Conservation (phyloP, 73 alveolate genomes). For the Uronychia binucleata region DNA sequence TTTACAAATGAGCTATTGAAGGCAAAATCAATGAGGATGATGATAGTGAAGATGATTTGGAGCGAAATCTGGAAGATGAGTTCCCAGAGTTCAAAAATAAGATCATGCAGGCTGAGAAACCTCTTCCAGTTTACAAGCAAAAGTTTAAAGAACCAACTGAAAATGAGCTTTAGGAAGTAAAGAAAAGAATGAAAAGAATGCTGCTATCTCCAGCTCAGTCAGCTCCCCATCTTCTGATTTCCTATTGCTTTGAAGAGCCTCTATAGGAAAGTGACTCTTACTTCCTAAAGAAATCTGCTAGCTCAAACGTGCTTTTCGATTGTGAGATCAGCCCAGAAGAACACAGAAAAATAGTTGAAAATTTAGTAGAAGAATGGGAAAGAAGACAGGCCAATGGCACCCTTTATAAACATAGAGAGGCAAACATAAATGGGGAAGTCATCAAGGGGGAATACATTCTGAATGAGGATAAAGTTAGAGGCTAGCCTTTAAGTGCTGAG, state of each 20-base stretch:
- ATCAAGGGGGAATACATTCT: not conserved
- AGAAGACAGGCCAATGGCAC: not conserved
- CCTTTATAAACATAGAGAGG: not conserved
- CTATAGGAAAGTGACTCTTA: not conserved
- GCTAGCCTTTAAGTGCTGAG: not conserved
- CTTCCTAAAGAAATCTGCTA: not conserved
- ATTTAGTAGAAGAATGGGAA: not conserved
- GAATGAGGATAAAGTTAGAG: not conserved
- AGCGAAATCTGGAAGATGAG: not conserved
- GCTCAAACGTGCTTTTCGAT: not conserved
- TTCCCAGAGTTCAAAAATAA: not conserved
- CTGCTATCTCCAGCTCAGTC: not conserved
- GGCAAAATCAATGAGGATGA: not conserved
- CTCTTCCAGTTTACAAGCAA: not conserved
- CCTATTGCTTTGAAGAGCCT: not conserved
- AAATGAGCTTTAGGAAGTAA: not conserved
- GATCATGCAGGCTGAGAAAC: not conserved
- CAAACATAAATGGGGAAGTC: not conserved
- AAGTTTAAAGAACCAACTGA: not conserved
- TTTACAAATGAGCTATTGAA: not conserved
- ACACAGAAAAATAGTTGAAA: not conserved
- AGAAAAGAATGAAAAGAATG: not conserved
- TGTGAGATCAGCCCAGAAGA: not conserved
- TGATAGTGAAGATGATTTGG: not conserved
- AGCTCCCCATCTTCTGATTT: not conserved